Evolutionary conservation across 768 basidiomycete genomes (phyloP).

Genomic region (Russula compacta): DNA sequence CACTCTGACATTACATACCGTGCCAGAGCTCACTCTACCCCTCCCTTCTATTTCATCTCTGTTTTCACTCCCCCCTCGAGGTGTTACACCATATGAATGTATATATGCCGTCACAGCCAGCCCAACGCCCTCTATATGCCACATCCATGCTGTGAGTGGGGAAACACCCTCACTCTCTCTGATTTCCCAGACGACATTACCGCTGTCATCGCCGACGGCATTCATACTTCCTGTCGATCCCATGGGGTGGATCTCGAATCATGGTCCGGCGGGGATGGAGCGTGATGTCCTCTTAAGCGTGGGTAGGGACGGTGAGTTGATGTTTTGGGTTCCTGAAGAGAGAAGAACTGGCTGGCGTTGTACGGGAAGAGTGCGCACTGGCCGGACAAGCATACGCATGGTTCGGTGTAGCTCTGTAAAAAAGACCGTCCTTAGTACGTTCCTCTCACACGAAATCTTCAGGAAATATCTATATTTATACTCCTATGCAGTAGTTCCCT

Average conservation of each 20-base stretch:
- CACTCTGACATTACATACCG: slow-evolving; percentile 45
- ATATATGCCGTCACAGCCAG: slow-evolving; percentile 62
- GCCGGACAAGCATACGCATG: slow-evolving; percentile 50
- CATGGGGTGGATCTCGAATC: slow-evolving; percentile 62
- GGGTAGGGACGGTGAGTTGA: slow-evolving; percentile 65
- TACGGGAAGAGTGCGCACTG: slow-evolving; percentile 69
- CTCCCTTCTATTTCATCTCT: slow-evolving; percentile 49
- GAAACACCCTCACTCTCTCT: slow-evolving; percentile 35
- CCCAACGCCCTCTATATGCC: slow-evolving; percentile 40
- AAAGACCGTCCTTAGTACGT: slow-evolving; percentile 80
- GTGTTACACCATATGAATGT: slow-evolving; percentile 36
- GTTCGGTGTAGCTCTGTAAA: slow-evolving; percentile 86
- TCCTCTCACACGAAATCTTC: background rate
- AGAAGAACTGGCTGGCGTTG: slow-evolving; percentile 41
- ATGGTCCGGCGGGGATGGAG: slow-evolving; percentile 25
- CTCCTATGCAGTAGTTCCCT: slow-evolving; percentile 44
- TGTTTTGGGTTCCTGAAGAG: slow-evolving; percentile 65
- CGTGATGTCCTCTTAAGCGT: slow-evolving; percentile 77
- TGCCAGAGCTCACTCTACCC: slow-evolving; percentile 32
- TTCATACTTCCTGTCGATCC: slow-evolving; percentile 73
- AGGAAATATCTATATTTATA: background rate
- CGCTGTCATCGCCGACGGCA: slow-evolving; percentile 36
- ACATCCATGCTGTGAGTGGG: slow-evolving; percentile 37
- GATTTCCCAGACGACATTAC: slow-evolving; percentile 42
- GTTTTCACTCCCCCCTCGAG: slow-evolving; percentile 47